Evolutionary conservation across 2,329 filamentous ascomycete genomes (phyloP).

Genomic region (Pseudogymnoascus sp.): DNA sequence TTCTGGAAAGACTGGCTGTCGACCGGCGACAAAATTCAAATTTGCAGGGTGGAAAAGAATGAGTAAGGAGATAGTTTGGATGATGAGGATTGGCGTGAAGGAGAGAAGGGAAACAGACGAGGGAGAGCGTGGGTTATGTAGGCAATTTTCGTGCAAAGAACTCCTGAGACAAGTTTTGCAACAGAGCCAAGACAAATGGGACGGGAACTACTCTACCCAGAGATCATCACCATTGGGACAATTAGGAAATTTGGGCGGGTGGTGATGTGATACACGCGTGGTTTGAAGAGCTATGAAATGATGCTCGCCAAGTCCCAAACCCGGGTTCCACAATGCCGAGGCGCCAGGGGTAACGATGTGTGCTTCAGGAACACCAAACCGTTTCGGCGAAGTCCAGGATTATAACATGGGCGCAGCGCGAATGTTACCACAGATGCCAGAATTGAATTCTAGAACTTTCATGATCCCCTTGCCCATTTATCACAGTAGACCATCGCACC

Average conservation of each 20-base stretch:
- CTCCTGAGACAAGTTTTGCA: not conserved
- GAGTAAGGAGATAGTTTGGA: not conserved
- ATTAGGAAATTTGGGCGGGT: not conserved
- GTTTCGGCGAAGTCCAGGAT: not conserved
- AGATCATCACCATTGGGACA: not conserved
- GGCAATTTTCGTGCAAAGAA: not conserved
- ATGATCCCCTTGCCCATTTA: not conserved
- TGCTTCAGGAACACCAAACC: not conserved
- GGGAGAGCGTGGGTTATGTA: not conserved
- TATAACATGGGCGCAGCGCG: not conserved
- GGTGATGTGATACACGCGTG: constrained; percentile 7
- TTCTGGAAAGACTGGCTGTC: constrained; percentile 4
- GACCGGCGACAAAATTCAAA: constrained; percentile 1
- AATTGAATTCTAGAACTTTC: not conserved
- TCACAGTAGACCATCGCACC: not conserved
- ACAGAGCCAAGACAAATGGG: not conserved
- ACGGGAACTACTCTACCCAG: constrained; percentile 3
- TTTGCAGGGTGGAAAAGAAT: not conserved
- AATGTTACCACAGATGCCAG: not conserved
- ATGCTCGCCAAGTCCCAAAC: constrained; percentile 1
- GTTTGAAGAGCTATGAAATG: not conserved
- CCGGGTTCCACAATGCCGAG: not conserved
- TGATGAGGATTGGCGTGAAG: constrained; percentile 4
- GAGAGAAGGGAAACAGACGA: not conserved
- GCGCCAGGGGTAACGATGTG: not conserved